These are phyloP conservation scores for Kurtzmaniella quercitrusa DNA, from an alignment of 1,139 yeast genomes.

Conservation along the genomic window DNA sequence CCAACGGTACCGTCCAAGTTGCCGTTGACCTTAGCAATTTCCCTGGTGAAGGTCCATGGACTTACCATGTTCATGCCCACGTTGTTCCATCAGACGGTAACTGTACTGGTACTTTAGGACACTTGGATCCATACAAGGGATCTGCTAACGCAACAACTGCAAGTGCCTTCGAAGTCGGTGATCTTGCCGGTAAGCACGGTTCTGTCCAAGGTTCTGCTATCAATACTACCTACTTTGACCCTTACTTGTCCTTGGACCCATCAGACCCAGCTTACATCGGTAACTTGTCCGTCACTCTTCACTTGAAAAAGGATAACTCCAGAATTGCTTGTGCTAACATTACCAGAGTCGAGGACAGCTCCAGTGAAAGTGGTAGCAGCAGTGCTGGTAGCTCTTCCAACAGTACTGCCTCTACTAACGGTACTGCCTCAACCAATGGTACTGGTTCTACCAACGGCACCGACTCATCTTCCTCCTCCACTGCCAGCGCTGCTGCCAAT, in stretches of 20 bases:
- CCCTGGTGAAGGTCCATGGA: constrained; percentile 37
- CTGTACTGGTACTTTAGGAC: constrained; percentile 35
- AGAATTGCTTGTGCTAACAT: constrained; percentile 43
- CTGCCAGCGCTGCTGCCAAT: constrained; percentile 14
- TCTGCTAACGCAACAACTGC: constrained; percentile 20
- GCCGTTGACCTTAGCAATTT: constrained; percentile 29
- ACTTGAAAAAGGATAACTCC: constrained; percentile 23
- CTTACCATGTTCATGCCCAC: constrained; percentile 37
- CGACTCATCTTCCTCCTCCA: too few relatives aligned
- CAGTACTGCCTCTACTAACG: constrained; percentile 10
- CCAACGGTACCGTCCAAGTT: constrained; percentile 32
- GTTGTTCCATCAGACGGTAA: constrained; percentile 39
- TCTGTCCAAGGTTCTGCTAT: constrained; percentile 22
- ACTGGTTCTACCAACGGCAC: constrained; percentile 16
- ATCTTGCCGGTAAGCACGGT: constrained; percentile 43
- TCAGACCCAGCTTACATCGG: constrained; percentile 33
- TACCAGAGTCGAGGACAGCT: constrained; percentile 13
- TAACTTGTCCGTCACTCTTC: constrained; percentile 35
- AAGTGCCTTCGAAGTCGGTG: constrained; percentile 34
- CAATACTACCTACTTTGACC: constrained; percentile 27
- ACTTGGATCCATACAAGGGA: constrained; percentile 41
- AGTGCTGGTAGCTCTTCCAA: constrained; percentile 6
- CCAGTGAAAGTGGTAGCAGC: constrained; percentile 7
- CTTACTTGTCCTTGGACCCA: constrained; percentile 36
- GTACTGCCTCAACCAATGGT: constrained; percentile 11